Evolutionary conservation across 106 monocot species (phyloP).

Genomic region (Dioscorea zingiberensis): DNA sequence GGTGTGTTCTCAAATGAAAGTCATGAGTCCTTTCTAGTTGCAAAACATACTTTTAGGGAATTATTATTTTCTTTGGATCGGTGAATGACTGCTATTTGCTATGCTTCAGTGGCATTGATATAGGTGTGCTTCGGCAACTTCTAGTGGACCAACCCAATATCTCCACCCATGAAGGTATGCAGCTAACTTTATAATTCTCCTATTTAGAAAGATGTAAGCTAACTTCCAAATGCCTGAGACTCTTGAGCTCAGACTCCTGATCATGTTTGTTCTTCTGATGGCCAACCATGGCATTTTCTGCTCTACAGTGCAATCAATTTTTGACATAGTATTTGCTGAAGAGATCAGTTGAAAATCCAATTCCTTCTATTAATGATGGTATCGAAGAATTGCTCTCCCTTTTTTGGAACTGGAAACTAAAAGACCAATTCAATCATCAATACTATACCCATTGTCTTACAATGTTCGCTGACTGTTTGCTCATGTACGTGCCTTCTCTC

Average conservation of each 20-base stretch:
- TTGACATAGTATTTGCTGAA: slow-evolving; percentile 22
- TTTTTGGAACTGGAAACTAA: too few relatives aligned
- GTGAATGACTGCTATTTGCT: slow-evolving; percentile 1
- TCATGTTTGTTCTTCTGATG: neutral
- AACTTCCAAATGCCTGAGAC: neutral
- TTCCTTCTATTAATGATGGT: too few relatives aligned
- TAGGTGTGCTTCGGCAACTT: slow-evolving; percentile 33
- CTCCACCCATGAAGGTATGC: slow-evolving; percentile 43
- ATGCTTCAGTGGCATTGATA: slow-evolving; percentile 38
- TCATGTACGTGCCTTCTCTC: too few relatives aligned
- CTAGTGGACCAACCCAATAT: slow-evolving; percentile 56
- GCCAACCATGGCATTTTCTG: neutral
- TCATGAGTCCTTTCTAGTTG: too few relatives aligned
- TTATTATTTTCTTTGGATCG: too few relatives aligned
- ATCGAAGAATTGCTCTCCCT: too few relatives aligned
- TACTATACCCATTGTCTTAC: too few relatives aligned
- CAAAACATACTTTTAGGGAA: too few relatives aligned
- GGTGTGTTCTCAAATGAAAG: too few relatives aligned
- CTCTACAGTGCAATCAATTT: slow-evolving; percentile 26
- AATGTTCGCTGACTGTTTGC: too few relatives aligned
- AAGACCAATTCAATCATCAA: too few relatives aligned
- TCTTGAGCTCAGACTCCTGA: too few relatives aligned
- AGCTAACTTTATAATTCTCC: neutral
- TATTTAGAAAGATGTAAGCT: neutral
- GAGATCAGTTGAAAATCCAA: slow-evolving; percentile 10